A percentile compares a stretch with the other conserved stretches of the same genome.
Conservation (phyloP, 257 asterid species). For the Craterostigma plantagineum region DNA sequence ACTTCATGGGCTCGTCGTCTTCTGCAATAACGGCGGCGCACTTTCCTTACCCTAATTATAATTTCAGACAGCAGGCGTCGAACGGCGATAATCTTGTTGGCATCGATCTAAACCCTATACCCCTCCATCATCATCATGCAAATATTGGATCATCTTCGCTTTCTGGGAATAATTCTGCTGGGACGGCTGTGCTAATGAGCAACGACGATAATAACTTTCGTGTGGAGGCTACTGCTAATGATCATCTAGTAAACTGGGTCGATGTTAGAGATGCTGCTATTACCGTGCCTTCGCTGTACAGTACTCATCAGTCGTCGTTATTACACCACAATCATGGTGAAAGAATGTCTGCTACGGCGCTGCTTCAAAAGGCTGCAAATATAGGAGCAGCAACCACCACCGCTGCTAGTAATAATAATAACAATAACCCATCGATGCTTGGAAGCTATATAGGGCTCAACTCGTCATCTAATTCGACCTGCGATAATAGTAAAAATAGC, state of each 20-base stretch:
- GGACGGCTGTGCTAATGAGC: constrained; percentile 9
- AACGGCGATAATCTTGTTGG: constrained; percentile 11
- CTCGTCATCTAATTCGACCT: too few relatives aligned
- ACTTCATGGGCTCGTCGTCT: constrained; percentile 37
- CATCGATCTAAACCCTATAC: constrained; percentile 16
- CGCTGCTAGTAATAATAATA: too few relatives aligned
- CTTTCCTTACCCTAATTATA: constrained; percentile 29
- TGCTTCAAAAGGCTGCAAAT: constrained; percentile 72
- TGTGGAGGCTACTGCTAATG: too few relatives aligned
- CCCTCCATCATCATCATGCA: constrained; percentile 25
- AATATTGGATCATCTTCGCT: constrained; percentile 42
- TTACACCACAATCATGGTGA: constrained; percentile 18
- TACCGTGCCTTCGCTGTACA: constrained; percentile 37
- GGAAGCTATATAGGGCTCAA: constrained; percentile 20
- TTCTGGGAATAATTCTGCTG: constrained; percentile 12
- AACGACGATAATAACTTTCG: constrained; percentile 6
- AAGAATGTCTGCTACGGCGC: constrained; percentile 68
- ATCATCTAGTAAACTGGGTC: constrained; percentile 13
- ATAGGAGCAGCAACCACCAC: constrained; percentile 37
- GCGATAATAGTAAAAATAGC: constrained; percentile 2
- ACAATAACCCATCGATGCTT: constrained; percentile 14
- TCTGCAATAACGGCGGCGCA: constrained; percentile 24
- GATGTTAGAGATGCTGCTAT: constrained; percentile 18
- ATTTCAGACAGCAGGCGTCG: constrained; percentile 31
- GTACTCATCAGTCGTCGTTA: constrained; percentile 29